Percentiles rank a stretch among this genome's conserved stretches.
Evolutionary conservation across 78 protist species (phyloP).

Genomic region (Cavenderia fasciculata): DNA sequence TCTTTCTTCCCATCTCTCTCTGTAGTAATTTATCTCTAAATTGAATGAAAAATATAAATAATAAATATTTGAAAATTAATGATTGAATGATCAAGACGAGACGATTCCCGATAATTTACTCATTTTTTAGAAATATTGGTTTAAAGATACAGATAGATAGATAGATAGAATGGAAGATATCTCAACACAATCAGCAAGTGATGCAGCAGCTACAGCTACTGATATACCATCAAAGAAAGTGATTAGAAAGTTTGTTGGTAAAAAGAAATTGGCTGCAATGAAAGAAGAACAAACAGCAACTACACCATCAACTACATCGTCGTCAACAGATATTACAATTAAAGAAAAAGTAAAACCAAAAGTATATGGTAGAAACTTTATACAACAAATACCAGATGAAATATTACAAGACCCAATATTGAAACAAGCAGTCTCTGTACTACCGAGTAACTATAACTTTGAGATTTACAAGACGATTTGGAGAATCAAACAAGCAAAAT

Average conservation of each 20-base stretch:
- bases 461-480: slow-evolving; percentile 96
- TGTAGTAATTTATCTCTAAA: neutral
- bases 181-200: neutral
- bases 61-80: neutral
- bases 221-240: slow-evolving; percentile 6
- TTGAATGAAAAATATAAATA: neutral
- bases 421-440: slow-evolving; percentile 16
- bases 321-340: neutral
- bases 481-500: slow-evolving; percentile 79
- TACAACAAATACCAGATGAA: slow-evolving; percentile 47
- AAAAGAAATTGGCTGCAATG: slow-evolving; percentile 40
- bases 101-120: no score
- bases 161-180: neutral
- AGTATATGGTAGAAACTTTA: neutral
- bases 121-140: no score
- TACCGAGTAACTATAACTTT: slow-evolving; percentile 97
- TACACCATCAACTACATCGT: slow-evolving; percentile 3
- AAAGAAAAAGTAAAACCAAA: slow-evolving; percentile 18
- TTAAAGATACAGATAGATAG: no score
- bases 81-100: no score
- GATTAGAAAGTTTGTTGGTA: slow-evolving; percentile 56
- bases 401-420: slow-evolving; percentile 23
- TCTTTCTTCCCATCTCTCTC: slow-evolving; percentile 9
- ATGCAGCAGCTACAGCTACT: neutral
- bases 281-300: neutral